Evolutionary conservation across 2,329 filamentous ascomycete genomes (phyloP), one percentile per base, ranked within the genome.

Genomic region (Aspergillus niger): DNA sequence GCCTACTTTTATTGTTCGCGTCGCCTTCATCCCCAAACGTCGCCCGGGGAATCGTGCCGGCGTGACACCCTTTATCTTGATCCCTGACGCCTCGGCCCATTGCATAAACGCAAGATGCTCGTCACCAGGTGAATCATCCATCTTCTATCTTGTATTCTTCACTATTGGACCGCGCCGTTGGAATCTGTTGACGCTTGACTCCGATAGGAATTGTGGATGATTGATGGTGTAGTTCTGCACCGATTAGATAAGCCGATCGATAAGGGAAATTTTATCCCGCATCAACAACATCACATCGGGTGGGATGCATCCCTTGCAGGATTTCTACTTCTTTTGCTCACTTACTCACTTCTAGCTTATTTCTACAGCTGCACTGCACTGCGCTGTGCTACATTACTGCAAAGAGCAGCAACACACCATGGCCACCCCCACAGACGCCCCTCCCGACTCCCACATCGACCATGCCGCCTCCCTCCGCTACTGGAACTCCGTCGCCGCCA

Each of bases 21-120:
- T 87, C 7, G 91, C 89, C 28, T 92, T 81, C 52, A 96, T 86
- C 41, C 92, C 92, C 59, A 94, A 84, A 44, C 92, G 91, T 59
- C 89, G 83, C 2, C 87, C 89, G 1, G 88, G 85, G n/a, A 96
- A 86, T 51, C 79, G 79, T 41, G 85, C 81, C 2, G 91, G 87
- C 1, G 80, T 79, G 47, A 95, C 85, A 38, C 87, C 87, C 65
- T 89, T 82, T 67, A 92, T 84, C 50, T 82, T 76, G 30, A 95
- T 83, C 8, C 89, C 90, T 55, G 86, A 82, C 3, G 77, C 74
- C 47, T 80, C 72, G 1, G 89, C 88, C 90, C 91, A 96, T 61
- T 80, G 69, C 7, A 87, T 80, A 58, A 94, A 89, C 8, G 80
- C 76, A 5, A 82, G 72, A 57, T 76, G 73, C 26, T 72, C 63